Base-by-base conservation (phyloP, 495 filamentous ascomycete species). In the Podospora sp. region DNA sequence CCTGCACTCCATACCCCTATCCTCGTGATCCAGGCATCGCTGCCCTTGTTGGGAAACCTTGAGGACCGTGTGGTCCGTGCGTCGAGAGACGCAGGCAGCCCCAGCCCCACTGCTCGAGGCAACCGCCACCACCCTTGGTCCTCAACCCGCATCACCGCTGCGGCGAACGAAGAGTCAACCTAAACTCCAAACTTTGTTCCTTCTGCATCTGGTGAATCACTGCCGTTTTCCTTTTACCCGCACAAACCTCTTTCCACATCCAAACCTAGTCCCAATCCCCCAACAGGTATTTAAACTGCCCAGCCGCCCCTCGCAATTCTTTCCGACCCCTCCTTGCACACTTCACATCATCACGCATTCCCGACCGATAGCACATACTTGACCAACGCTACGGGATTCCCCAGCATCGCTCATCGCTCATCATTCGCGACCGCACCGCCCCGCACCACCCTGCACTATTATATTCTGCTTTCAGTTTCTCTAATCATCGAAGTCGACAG, bases 21-120 rank as follows among this genome's bases (percentile, higher is more conserved):
- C 36, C 20, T 33, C 35, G n/a, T 20, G 59, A 24, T 50, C 59
- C 21, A 62, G 29, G 20, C 22, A 60, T 21, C 36, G 4, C 25
- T 33, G 57, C 27, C 27, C n/a, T n/a, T 12, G 40, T 18, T 46
- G 4, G 29, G 4, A n/a, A n/a, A 33, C 29, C 29, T 46, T 46
- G 40, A 55, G 52, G 52, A 26, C 52, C 52, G 7, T 4, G 52
- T 62, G 59, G 59, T 62, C 59, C 5, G 59, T 62, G 59, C 59
- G 22, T 40, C 35, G 6, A 18, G 33, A 24, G 33, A 24, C 14
- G 59, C 27, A 16, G 35, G 21, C 25, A 29, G 16, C 57, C n/a
- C 57, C 57, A 20, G 16, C 59, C 29, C 20, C 21, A 46, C 36
- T 40, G 26, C 22, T 62, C 22, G 59, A 62, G 52, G 52, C 59